Conservation (phyloP, 2,329 filamentous ascomycete genomes). For the Pseudonectria foliicola region DNA sequence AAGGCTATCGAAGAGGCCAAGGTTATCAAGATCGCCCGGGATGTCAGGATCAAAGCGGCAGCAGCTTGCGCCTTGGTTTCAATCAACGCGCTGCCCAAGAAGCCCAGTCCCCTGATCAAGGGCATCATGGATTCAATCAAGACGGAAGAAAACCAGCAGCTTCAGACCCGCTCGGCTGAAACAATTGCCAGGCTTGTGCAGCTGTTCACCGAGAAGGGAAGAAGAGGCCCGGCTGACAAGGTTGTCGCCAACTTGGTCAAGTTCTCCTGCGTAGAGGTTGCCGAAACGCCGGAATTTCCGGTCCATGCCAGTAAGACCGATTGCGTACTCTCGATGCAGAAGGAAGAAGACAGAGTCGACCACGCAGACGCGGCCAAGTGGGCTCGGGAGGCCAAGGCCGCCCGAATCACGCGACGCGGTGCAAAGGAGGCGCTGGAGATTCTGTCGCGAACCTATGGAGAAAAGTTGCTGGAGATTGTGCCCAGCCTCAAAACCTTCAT, state of each 20-base stretch:
- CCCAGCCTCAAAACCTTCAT: constrained; percentile 77
- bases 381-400: constrained; percentile 80
- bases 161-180: constrained; percentile 79
- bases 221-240: constrained; percentile 85
- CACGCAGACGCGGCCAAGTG: constrained; percentile 87
- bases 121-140: constrained; percentile 98
- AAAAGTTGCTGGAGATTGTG: constrained; percentile 70
- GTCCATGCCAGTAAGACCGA: constrained; percentile 72
- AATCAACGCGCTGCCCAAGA: constrained; percentile 85
- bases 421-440: constrained; percentile 93
- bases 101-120: constrained; percentile 87
- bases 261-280: constrained; percentile 95
- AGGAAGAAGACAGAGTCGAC: constrained; percentile 93
- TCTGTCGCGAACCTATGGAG: constrained; percentile 71
- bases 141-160: constrained; percentile 80
- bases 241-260: constrained; percentile 93
- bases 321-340: constrained; percentile 85
- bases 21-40: constrained; percentile 69
- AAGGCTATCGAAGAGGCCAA: constrained; percentile 74
- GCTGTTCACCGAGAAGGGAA: constrained; percentile 72
- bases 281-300: constrained; percentile 91
- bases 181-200: constrained; percentile 83
- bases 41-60: constrained; percentile 78
- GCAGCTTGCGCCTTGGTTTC: constrained; percentile 83
- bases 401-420: constrained; percentile 82